phyloP scores from a whole-genome alignment of 352 stramenopile genomes.

The Phytophthora tentaculata region DNA sequence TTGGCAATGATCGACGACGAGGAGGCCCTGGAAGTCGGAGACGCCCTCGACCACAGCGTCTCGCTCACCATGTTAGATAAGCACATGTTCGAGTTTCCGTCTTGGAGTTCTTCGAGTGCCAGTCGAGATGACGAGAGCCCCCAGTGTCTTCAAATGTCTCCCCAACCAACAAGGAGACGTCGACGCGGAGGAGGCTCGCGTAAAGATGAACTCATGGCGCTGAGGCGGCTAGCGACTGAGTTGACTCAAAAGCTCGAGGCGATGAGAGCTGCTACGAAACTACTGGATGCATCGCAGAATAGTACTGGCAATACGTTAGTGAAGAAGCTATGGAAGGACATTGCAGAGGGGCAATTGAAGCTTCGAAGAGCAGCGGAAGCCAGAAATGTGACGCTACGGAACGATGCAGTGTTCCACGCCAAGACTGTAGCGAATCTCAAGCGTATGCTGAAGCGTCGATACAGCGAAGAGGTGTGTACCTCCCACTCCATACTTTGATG shows the following conservation, averaged over 20 bases:
- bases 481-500: no score
- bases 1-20: conserved; percentile 12
- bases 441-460: conserved; percentile 28
- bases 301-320: neutral
- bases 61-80: neutral
- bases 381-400: conserved; percentile 9
- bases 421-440: conserved; percentile 27
- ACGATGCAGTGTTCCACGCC: conserved; percentile 3
- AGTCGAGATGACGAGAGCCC: conserved; percentile 2
- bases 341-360: conserved; percentile 10
- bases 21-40: neutral
- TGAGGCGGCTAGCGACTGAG: neutral
- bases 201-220: conserved; percentile 25
- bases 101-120: neutral
- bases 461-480: conserved; percentile 30
- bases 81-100: neutral
- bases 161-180: conserved; percentile 8
- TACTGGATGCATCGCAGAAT: neutral
- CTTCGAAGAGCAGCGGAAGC: conserved; percentile 11
- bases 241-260: conserved; percentile 8
- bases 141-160: conserved; percentile 2
- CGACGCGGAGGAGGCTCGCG: conserved; percentile 2
- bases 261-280: neutral
- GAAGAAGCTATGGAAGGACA: conserved; percentile 17
- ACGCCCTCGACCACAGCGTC: neutral